Evolutionary conservation across 176 grass and related monocot species (phyloP), one percentile per base, ranked within the genome.

Genomic region (Typha latifolia): DNA sequence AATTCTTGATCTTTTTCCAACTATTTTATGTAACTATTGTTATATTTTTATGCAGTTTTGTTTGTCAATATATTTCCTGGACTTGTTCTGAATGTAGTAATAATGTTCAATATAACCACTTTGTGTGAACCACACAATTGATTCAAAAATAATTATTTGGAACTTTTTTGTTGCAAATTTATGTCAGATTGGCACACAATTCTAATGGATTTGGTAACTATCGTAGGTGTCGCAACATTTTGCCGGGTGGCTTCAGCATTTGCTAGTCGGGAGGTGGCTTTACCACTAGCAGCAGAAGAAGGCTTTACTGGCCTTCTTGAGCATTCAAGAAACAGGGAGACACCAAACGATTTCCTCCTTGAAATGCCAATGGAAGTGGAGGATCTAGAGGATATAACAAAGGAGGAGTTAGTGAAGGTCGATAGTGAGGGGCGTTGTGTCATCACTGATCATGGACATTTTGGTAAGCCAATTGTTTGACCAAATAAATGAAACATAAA

Each of bases 401-500:
- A 70, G 66, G 89, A 92, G 29, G 81, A 93, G 21, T 66, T 90
- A 21, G 51, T 93, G 29, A 99, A 77, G 70, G 77, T 90, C 61
- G 94, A 99, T 77, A 79, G 74, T 69, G 94, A 99, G 66, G 89
- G 94, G 19, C 83, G 94, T 2, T 99, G 89, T 62, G 62, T 99
- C 62, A 90, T 99, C 67, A 99, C 94, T 47, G 89, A 93, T 62
- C 94, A 93, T 68, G 86, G 89, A 21, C 83, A 99, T 87, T 99
- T 99, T 78, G 81, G 89, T 99, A 61, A 80, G 73, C 27, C 47
- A 6, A 20, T 48, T 82, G n/a, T 72, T 69, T 43, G 37, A 14
- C 12, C 0, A 49, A 2, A 10, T 67, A 21, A 59, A 62, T 32
- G 12, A 49, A 55, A 26, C n/a, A 59, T 21, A 9, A 2, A 8